Conservation (phyloP, 108 stramenopile species). For the Bacterosira constricta region DNA sequence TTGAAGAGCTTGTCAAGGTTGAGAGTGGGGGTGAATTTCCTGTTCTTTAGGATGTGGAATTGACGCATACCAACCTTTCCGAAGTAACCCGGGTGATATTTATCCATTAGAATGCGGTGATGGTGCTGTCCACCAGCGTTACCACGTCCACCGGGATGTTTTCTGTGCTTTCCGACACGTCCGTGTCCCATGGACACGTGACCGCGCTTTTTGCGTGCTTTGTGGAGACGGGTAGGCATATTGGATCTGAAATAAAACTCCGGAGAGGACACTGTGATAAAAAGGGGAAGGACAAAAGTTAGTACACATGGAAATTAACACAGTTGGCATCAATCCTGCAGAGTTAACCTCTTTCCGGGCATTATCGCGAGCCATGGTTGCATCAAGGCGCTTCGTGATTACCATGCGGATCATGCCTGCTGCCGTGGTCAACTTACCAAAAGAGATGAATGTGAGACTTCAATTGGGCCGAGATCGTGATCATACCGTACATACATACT, state of each 20-base stretch:
- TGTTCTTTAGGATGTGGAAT: slow-evolving; percentile 95
- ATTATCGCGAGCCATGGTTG: too few species aligned
- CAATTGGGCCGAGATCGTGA: too few species aligned
- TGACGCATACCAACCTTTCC: slow-evolving; percentile 99
- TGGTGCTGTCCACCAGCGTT: slow-evolving; percentile 99
- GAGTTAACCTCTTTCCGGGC: background rate
- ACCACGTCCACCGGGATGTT: slow-evolving; percentile 99
- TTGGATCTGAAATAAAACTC: slow-evolving; percentile 20
- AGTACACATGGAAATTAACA: background rate
- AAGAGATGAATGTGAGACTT: too few species aligned
- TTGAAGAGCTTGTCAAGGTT: slow-evolving; percentile 99
- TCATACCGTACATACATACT: too few species aligned
- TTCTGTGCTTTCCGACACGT: slow-evolving; percentile 99
- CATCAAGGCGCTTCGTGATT: too few species aligned
- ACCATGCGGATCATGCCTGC: too few species aligned
- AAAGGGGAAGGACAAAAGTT: background rate
- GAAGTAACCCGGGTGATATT: slow-evolving; percentile 99
- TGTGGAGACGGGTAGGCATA: slow-evolving; percentile 94
- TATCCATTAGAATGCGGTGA: slow-evolving; percentile 98
- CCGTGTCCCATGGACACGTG: slow-evolving; percentile 99
- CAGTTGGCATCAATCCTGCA: background rate
- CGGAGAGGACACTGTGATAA: background rate
- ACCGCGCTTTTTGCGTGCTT: slow-evolving; percentile 99
- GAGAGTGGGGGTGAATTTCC: slow-evolving; percentile 90
- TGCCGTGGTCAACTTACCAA: too few species aligned